Conservation (phyloP, 352 stramenopile species). For the Phytophthora pini region DNA sequence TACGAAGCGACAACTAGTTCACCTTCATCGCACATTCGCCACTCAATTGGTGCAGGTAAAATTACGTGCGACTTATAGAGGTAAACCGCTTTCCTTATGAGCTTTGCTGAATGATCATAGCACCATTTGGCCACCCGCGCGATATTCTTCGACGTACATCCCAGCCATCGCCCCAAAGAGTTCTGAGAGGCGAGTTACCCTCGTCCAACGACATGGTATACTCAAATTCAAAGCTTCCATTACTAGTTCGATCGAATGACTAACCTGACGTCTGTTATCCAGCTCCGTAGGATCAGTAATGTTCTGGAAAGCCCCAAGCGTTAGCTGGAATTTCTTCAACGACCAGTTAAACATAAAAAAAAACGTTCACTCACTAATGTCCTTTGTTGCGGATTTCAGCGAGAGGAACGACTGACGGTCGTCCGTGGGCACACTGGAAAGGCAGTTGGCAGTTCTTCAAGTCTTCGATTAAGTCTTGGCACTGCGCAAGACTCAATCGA, state of each 20-base stretch:
- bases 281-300: constrained; percentile 74
- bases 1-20: constrained; percentile 6
- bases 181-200: constrained; percentile 33
- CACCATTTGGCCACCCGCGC: constrained; percentile 35
- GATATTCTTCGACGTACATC: constrained; percentile 57
- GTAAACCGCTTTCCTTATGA: background rate
- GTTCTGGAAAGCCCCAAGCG: constrained; percentile 49
- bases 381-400: constrained; percentile 54
- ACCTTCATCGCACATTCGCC: constrained; percentile 3
- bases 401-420: constrained; percentile 90
- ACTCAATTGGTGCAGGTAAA: constrained; percentile 32
- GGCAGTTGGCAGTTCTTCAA: constrained; percentile 81
- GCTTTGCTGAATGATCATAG: constrained; percentile 6
- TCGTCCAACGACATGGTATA: constrained; percentile 71
- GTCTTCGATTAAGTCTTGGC: constrained; percentile 68
- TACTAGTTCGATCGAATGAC: background rate
- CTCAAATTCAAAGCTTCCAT: background rate
- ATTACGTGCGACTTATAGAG: background rate
- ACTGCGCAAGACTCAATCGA: constrained; percentile 70
- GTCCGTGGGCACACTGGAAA: constrained; percentile 93
- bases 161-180: constrained; percentile 42
- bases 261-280: background rate
- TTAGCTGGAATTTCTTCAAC: background rate
- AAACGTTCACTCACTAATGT: background rate
- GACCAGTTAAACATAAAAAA: no score